phyloP scores from a whole-genome alignment of 2,329 filamentous ascomycete genomes.

The Aspergillus brasiliensis region DNA sequence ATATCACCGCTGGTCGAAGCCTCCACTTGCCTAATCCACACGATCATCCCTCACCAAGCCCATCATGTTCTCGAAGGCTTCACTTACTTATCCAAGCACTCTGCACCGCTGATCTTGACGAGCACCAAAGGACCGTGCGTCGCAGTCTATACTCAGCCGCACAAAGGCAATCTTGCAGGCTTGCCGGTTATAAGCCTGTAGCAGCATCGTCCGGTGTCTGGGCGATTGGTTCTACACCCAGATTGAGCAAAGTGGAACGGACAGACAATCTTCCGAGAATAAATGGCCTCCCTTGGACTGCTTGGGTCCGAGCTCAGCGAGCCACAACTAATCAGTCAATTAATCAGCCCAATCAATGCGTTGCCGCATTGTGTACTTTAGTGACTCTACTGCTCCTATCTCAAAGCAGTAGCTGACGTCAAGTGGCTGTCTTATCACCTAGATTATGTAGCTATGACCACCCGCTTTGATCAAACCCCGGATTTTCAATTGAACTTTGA shows the following conservation, averaged over 20 bases:
- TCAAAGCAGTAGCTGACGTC: not conserved
- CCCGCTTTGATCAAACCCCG: conserved; percentile 14
- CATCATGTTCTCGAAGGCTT: not conserved
- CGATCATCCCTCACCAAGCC: not conserved
- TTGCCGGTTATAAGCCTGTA: not conserved
- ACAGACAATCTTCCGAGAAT: not conserved
- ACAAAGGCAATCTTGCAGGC: not conserved
- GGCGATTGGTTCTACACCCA: not conserved
- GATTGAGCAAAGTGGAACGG: not conserved
- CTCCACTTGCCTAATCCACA: not conserved
- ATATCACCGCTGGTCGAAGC: not conserved
- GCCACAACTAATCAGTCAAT: not conserved
- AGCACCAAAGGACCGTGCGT: not conserved
- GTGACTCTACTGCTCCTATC: not conserved
- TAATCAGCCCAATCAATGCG: too few species aligned
- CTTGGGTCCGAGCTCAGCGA: not conserved
- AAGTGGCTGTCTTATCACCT: conserved; percentile 3
- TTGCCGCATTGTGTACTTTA: not conserved
- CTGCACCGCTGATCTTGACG: conserved; percentile 1
- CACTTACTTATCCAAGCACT: not conserved
- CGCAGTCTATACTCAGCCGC: not conserved
- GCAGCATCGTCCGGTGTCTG: not conserved
- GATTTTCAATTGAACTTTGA: conserved; percentile 6
- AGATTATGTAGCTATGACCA: not conserved
- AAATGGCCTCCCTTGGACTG: not conserved